Base-by-base conservation (phyloP, 495 filamentous ascomycete genomes). In the Penicillium malachiteum region DNA sequence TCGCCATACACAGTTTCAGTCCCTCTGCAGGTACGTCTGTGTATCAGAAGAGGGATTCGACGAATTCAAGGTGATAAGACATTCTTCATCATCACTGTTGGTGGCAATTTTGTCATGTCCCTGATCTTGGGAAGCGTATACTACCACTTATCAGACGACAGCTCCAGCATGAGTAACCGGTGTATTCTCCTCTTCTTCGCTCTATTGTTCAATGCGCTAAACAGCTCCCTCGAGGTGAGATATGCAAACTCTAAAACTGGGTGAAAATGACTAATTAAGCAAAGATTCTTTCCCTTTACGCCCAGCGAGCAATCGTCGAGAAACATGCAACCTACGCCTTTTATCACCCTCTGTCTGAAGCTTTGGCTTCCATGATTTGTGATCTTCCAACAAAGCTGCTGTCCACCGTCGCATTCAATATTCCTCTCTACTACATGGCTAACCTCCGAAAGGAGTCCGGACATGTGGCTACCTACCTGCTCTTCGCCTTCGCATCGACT, bases 141-240 rank as follows among this genome's bases (percentile, higher is more conserved):
- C 74, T 95, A 86, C 72, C 87, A 93, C 58, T 67, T 92, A 5
- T 69, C 78, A 21, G 63, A 55, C 1, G 74, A 75, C 33, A 89
- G 88, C 3, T 59, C 65, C 35, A 87, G 80, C 60, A 91, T 95
- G 72, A 95, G 81, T 72, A 76, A 80, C 54, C 79, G 88, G 14
- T 89, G 87, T 26, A 87, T 86, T 48, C 73, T 95, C 9, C 72
- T 96, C 30, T 96, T 96, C 78, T 93, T 95, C 60, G 86, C 88
- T 48, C 83, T 92, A 57, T 77, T 96, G 10, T 47, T 93, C 70
- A 94, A 93, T 63, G 90, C 91, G 14, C 92, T 96, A 55, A 74
- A 84, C 54, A 85, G 81, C 61, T 81, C 81, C 53, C 76, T 92
- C 5, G 90, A 93, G 58, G 39, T 41, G 39, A 0, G 14, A 41